Conservation (phyloP, 371 early-diverging fungal species). For the Parasitella parasitica region DNA sequence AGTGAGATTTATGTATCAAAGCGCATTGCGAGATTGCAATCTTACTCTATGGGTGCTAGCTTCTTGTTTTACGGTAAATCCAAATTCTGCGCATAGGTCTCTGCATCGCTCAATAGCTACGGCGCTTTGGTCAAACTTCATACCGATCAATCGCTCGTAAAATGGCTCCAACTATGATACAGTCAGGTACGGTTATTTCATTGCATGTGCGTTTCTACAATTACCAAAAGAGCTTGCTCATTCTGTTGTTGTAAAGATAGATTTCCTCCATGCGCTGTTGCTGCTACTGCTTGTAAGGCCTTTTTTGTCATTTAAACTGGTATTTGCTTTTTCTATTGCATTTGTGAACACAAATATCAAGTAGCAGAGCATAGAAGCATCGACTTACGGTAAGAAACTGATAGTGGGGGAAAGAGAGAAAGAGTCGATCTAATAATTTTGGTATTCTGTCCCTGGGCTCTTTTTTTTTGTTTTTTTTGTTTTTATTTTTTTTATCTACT, state of each 20-base stretch:
- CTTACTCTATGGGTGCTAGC: constrained; percentile 56
- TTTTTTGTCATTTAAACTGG: background rate
- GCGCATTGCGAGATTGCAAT: background rate
- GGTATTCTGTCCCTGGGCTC: background rate
- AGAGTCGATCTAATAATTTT: background rate
- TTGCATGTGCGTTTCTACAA: background rate
- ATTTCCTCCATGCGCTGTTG: background rate
- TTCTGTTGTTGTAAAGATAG: constrained; percentile 15
- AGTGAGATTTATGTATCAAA: background rate
- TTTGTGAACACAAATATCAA: background rate
- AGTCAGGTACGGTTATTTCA: constrained; percentile 3
- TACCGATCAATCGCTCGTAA: constrained; percentile 41
- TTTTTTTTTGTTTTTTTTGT: constrained; percentile 1
- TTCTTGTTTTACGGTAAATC: constrained; percentile 60
- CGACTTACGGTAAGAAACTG: background rate
- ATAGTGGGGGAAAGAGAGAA: background rate
- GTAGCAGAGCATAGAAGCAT: background rate
- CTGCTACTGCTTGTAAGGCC: background rate
- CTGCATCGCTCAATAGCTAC: constrained; percentile 47
- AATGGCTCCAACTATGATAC: constrained; percentile 45
- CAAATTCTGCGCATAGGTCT: constrained; percentile 50
- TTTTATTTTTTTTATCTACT: background rate
- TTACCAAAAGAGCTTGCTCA: constrained; percentile 21
- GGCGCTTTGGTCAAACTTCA: constrained; percentile 19
- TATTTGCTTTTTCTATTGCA: background rate